These are phyloP conservation scores for Monosporascus sp. DNA, from an alignment of 2,329 filamentous ascomycete genomes.

Conservation along the genomic window DNA sequence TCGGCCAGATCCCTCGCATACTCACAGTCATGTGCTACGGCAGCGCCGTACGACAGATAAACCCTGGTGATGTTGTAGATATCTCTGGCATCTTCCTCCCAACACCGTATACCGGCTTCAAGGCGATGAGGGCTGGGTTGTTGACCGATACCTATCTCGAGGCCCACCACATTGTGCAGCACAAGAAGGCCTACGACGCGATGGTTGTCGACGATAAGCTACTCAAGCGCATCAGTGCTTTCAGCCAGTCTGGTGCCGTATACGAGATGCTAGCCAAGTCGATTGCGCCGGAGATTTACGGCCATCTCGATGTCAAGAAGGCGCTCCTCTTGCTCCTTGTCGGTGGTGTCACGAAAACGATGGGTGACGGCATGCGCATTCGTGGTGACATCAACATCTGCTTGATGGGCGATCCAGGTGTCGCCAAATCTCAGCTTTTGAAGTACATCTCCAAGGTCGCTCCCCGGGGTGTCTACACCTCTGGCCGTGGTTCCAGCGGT, in stretches of 20 bases:
- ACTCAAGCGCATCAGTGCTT: constrained; percentile 77
- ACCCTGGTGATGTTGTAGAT: constrained; percentile 90
- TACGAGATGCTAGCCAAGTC: constrained; percentile 95
- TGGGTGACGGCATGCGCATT: constrained; percentile 98
- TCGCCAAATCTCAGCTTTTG: constrained; percentile 95
- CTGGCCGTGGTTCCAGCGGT: constrained; percentile 74
- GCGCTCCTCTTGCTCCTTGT: constrained; percentile 92
- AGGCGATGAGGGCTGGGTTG: constrained; percentile 93
- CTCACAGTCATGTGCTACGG: constrained; percentile 88
- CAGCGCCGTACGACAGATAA: constrained; percentile 77
- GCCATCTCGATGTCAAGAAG: constrained; percentile 96
- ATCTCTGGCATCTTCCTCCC: constrained; percentile 94
- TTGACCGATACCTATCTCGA: constrained; percentile 96
- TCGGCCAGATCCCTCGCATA: constrained; percentile 92
- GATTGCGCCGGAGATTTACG: constrained; percentile 95
- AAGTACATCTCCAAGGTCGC: constrained; percentile 99
- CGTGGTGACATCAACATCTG: constrained; percentile 98
- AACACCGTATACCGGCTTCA: constrained; percentile 97
- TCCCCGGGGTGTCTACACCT: constrained; percentile 83
- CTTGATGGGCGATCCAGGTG: constrained; percentile 98
- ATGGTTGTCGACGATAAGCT: constrained; percentile 78
- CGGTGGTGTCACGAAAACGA: constrained; percentile 91
- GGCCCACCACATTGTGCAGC: constrained; percentile 86
- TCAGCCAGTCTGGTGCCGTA: constrained; percentile 80
- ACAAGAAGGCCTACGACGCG: constrained; percentile 97